Evolutionary conservation across 2,329 filamentous ascomycete species (phyloP), one percentile per base, ranked within the genome.

Genomic region (Fusarium luffae): DNA sequence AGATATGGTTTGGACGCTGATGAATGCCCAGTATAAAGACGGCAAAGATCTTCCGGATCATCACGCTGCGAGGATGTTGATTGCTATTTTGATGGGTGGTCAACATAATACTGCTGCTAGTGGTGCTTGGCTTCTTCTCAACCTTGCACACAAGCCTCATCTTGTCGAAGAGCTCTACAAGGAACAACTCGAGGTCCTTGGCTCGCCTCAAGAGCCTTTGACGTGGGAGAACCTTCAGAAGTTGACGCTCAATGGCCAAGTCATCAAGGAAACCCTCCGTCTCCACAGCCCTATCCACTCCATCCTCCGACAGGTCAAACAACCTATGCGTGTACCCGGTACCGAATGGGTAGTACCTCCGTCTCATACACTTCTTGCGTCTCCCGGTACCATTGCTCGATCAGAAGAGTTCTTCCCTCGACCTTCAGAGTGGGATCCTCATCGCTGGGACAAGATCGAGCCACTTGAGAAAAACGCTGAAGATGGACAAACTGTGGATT

Each of bases 201-300:
- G 93, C 18, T 82, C 88, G 7, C 89, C 94, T 74, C 86, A 94
- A 30, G 91, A 91, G 12, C 84, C 89, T 3, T 85, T 97, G 42
- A 88, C 86, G 28, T 94, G 92, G 79, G 94, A 97, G 69, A 88
- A 91, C 67, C 84, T 98, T 10, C 85, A 90, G 67, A 90, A 90
- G 77, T 85, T 98, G 28, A 89, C 93, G 21, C 88, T 97, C 16
- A 92, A 97, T 82, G 86, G 89, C 66, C 91, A 93, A 74, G 89
- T 97, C 64, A 88, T 97, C 81, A 96, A 95, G 82, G 94, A 98
- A 81, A 97, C 94, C 2, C 88, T 98, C 19, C 92, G 94, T 62
- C 85, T 98, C 14, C 93, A 98, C 78, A 92, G 93, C 1, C 94
- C 94, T 0, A 98, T 98, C 76, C 94, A 98, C 85, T 95, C 92